Percentiles rank a stretch among this genome's conserved stretches.
Evolutionary conservation across 352 stramenopile species (phyloP).

Genomic region (Pythium monospermum): DNA sequence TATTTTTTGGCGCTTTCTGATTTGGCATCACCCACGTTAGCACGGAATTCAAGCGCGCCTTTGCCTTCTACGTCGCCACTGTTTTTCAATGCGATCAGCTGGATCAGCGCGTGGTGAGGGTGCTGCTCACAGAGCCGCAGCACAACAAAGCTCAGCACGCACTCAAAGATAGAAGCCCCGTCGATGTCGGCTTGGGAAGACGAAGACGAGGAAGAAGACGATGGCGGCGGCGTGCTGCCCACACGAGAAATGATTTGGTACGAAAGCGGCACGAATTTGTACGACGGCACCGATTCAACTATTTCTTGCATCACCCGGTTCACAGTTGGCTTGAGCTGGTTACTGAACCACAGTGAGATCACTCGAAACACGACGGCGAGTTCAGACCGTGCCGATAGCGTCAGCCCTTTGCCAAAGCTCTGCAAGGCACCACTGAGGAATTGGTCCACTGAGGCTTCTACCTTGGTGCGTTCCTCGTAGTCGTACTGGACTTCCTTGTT

Average conservation of each 20-base stretch:
- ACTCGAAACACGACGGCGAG: slow-evolving; percentile 91
- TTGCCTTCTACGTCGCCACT: slow-evolving; percentile 86
- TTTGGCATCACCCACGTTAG: slow-evolving; percentile 79
- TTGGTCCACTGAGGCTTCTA: slow-evolving; percentile 80
- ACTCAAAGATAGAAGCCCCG: slow-evolving; percentile 61
- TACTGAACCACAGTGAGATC: slow-evolving; percentile 93
- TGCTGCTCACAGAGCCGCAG: slow-evolving; percentile 92
- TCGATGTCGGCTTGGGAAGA: slow-evolving; percentile 8
- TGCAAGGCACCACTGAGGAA: slow-evolving; percentile 86
- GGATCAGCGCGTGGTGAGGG: slow-evolving; percentile 95
- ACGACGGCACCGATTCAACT: slow-evolving; percentile 86
- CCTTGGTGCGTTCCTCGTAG: slow-evolving; percentile 75
- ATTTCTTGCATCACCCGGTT: slow-evolving; percentile 86
- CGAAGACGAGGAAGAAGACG: slow-evolving; percentile 2
- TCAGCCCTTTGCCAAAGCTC: slow-evolving; percentile 76
- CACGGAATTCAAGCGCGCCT: slow-evolving; percentile 66
- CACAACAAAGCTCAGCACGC: slow-evolving; percentile 84
- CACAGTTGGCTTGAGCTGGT: slow-evolving; percentile 65
- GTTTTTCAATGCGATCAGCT: slow-evolving; percentile 95
- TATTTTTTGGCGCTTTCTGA: slow-evolving; percentile 57
- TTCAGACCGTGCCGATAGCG: slow-evolving; percentile 56
- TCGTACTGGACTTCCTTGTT: slow-evolving; percentile 89
- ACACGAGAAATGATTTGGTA: slow-evolving; percentile 98
- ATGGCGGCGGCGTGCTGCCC: no score
- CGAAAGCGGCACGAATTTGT: slow-evolving; percentile 95